phyloP scores from a whole-genome alignment of 1,284 basidiomycete species.

The Phlebopus sp. region DNA sequence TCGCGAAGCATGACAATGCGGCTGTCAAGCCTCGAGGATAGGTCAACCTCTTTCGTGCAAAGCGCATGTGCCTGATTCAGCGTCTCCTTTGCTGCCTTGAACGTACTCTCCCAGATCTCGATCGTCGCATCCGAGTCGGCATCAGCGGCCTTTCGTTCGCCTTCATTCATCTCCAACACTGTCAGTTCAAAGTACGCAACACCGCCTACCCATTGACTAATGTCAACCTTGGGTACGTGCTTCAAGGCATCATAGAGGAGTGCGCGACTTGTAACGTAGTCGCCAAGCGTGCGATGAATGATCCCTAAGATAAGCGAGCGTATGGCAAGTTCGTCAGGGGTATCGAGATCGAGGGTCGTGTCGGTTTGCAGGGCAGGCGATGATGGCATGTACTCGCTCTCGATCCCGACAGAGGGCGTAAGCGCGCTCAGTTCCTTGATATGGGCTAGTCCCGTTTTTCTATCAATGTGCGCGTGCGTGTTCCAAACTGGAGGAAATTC shows the following conservation, averaged over 20 bases:
- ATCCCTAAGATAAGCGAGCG: conserved; percentile 68
- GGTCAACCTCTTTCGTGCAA: conserved; percentile 54
- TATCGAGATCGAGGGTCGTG: conserved; percentile 48
- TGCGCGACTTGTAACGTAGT: conserved; percentile 41
- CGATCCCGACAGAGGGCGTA: conserved; percentile 43
- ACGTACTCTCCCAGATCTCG: conserved; percentile 45
- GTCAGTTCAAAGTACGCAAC: conserved; percentile 67
- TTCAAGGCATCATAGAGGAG: conserved; percentile 52
- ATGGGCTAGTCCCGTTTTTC: conserved; percentile 51
- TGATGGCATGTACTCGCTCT: conserved; percentile 31
- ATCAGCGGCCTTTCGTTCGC: conserved; percentile 33
- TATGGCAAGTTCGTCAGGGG: conserved; percentile 66
- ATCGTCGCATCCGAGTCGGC: conserved; percentile 13
- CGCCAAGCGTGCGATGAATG: conserved; percentile 54
- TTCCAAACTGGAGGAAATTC: conserved; percentile 60
- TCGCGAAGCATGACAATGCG: conserved; percentile 66
- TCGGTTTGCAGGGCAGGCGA: conserved; percentile 10
- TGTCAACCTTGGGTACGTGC: conserved; percentile 37
- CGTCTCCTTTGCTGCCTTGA: conserved; percentile 47
- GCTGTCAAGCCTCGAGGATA: conserved; percentile 66
- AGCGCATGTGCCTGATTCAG: conserved; percentile 51
- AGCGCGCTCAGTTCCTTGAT: conserved; percentile 49
- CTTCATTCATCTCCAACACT: conserved; percentile 60
- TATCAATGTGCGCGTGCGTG: conserved; percentile 55
- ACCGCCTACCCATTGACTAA: conserved; percentile 65